Evolutionary conservation across 2,329 filamentous ascomycete genomes (phyloP).

Genomic region (Ramularia endophylla): DNA sequence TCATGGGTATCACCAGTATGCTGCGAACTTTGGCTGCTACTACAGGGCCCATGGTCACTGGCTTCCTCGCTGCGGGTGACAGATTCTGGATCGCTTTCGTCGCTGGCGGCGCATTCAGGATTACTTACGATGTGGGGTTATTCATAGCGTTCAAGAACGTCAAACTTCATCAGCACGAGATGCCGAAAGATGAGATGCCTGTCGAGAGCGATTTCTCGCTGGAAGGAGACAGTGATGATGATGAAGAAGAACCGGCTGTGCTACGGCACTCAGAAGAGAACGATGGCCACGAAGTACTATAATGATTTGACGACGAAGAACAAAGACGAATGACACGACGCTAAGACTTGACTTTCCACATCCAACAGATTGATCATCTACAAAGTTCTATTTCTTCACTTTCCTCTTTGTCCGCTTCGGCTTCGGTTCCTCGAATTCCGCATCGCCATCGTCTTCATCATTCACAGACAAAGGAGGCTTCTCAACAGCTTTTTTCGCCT

Average conservation of each 20-base stretch:
- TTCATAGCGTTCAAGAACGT: constrained; percentile 56
- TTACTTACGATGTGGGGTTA: constrained; percentile 55
- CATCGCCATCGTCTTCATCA: neutral
- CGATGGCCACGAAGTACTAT: no score
- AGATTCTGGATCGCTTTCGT: constrained; percentile 60
- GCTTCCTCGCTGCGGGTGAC: constrained; percentile 47
- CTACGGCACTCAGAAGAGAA: no score
- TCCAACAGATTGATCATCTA: no score
- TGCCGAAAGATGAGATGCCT: no score
- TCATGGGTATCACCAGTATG: constrained; percentile 63
- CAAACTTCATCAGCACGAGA: constrained; percentile 35
- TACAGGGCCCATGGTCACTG: constrained; percentile 50
- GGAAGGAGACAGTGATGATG: no score
- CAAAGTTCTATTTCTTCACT: no score
- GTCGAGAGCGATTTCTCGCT: no score
- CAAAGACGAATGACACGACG: no score
- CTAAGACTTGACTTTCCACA: no score
- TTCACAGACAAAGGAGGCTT: neutral
- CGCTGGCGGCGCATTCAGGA: constrained; percentile 47
- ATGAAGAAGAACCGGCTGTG: no score
- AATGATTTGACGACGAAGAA: no score
- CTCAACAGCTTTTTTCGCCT: constrained; percentile 11
- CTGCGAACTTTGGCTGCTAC: constrained; percentile 55
- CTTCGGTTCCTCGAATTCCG: constrained; percentile 2
- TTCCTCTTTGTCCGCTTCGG: constrained; percentile 6